Conservation (phyloP, 305 asterid genomes). For the Caryopteris hybrid region DNA sequence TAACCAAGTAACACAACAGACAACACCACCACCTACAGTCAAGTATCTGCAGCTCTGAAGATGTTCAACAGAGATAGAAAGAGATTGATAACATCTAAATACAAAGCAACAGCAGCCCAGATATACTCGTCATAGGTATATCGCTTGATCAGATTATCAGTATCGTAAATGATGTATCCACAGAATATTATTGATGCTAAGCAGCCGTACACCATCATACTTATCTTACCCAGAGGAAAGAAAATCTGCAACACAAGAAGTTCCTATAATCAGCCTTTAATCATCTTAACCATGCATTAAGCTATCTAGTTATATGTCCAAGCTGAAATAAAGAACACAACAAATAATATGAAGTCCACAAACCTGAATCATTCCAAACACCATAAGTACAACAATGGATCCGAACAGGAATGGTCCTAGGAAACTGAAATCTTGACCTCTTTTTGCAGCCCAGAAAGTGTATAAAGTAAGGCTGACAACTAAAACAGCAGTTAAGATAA, state of each 20-base stretch:
- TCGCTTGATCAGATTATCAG: slow-evolving; percentile 89
- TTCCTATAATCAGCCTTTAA: slow-evolving; percentile 1
- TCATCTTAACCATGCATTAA: background rate
- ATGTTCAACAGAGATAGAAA: slow-evolving; percentile 49
- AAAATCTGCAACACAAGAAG: slow-evolving; percentile 30
- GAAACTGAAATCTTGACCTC: slow-evolving; percentile 55
- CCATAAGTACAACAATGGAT: slow-evolving; percentile 34
- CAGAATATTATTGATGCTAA: slow-evolving; percentile 73
- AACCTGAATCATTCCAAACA: slow-evolving; percentile 46
- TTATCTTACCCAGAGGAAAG: slow-evolving; percentile 72
- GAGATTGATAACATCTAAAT: slow-evolving; percentile 79
- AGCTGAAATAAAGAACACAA: background rate
- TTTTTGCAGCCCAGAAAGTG: slow-evolving; percentile 58
- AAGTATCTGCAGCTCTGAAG: slow-evolving; percentile 48
- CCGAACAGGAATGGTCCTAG: slow-evolving; percentile 58
- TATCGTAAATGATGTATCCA: slow-evolving; percentile 88
- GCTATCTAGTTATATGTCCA: background rate
- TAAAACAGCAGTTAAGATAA: slow-evolving; percentile 41
- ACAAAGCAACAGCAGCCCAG: slow-evolving; percentile 81
- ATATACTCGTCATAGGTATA: slow-evolving; percentile 75
- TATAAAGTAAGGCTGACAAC: slow-evolving; percentile 50
- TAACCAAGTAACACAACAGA: background rate
- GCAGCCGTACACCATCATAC: slow-evolving; percentile 78
- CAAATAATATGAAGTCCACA: background rate
- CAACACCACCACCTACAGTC: no score